Evolutionary conservation across 2,329 filamentous ascomycete species (phyloP).

Genomic region (Fusarium succisae): DNA sequence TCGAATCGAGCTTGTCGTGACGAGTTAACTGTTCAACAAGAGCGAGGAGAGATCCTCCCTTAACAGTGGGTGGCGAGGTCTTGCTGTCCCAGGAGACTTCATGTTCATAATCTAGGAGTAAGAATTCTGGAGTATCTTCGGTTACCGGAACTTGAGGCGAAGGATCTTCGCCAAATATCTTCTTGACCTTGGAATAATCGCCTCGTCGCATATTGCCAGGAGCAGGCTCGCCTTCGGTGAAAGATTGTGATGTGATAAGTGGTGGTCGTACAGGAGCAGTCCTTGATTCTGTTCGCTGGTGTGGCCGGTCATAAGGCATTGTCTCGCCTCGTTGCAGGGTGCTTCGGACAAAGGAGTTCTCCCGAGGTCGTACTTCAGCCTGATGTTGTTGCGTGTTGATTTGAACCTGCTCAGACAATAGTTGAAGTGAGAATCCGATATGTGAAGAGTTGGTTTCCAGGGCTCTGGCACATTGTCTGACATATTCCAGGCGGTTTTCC

Average conservation of each 20-base stretch:
- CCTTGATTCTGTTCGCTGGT: constrained; percentile 67
- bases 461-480: constrained; percentile 79
- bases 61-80: constrained; percentile 76
- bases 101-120: constrained; percentile 86
- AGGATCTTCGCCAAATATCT: constrained; percentile 73
- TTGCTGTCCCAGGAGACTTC: constrained; percentile 93
- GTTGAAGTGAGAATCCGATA: constrained; percentile 85
- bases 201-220: constrained; percentile 65
- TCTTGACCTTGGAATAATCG: constrained; percentile 71
- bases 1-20: constrained; percentile 94
- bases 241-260: constrained; percentile 68
- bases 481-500: constrained; percentile 84
- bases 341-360: constrained; percentile 59
- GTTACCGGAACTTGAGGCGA: constrained; percentile 61
- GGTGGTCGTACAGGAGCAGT: constrained; percentile 55
- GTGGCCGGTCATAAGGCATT: constrained; percentile 64
- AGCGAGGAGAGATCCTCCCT: constrained; percentile 87
- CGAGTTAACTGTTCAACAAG: constrained; percentile 95
- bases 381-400: constrained; percentile 59
- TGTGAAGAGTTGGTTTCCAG: constrained; percentile 89
- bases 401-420: constrained; percentile 84
- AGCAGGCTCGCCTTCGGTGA: constrained; percentile 66
- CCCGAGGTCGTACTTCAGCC: constrained; percentile 53
- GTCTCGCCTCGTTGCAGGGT: constrained; percentile 66
- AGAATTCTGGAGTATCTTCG: constrained; percentile 84